Conservation (phyloP, 177 flowering plant species). For the Vitis hybrid region DNA sequence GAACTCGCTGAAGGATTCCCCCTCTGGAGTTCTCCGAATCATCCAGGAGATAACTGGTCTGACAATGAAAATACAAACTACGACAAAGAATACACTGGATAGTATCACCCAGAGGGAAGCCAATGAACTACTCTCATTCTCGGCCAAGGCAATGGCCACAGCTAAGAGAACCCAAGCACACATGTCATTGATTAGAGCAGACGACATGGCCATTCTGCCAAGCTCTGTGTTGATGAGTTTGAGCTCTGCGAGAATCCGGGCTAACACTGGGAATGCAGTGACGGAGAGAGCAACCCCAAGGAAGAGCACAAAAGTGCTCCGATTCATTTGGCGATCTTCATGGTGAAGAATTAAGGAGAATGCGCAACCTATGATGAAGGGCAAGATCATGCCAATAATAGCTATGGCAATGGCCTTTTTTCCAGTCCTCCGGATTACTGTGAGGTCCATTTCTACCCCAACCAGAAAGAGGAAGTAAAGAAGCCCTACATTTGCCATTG, state of each 20-base stretch:
- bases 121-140: conserved; percentile 8
- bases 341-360: conserved; percentile 25
- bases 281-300: conserved; percentile 53
- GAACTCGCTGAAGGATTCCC: conserved; percentile 41
- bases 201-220: conserved; percentile 56
- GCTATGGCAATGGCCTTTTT: conserved; percentile 37
- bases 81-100: conserved; percentile 29
- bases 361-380: conserved; percentile 35
- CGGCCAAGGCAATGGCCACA: conserved; percentile 49
- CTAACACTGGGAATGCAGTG: conserved; percentile 63
- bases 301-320: conserved; percentile 46
- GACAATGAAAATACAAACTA: conserved; percentile 30
- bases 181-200: conserved; percentile 53
- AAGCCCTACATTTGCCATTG: conserved; percentile 53
- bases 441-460: conserved; percentile 53
- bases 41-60: conserved; percentile 37
- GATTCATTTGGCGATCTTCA: background rate
- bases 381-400: conserved; percentile 41
- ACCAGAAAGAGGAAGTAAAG: conserved; percentile 48
- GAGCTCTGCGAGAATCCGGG: conserved; percentile 56
- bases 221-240: conserved; percentile 51
- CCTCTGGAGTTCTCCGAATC: conserved; percentile 34
- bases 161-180: conserved; percentile 58
- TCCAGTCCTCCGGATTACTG: conserved; percentile 32
- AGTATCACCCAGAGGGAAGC: conserved; percentile 36